Percentiles rank a stretch among this genome's conserved stretches.
These are phyloP conservation scores for Handroanthus guayacan DNA, from an alignment of 257 asterid species.

Conservation along the genomic window DNA sequence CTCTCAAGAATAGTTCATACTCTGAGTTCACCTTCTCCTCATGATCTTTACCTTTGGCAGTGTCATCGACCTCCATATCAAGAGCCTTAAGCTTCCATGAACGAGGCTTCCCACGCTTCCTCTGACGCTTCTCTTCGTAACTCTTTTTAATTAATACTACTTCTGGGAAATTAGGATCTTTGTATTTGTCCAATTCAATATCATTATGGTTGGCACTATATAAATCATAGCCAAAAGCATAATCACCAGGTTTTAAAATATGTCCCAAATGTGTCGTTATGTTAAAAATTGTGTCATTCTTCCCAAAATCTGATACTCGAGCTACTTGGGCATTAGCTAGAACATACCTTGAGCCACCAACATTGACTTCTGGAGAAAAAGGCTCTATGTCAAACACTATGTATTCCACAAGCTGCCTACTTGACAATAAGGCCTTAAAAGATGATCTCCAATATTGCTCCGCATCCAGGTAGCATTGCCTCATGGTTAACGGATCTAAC, in stretches of 20 bases:
- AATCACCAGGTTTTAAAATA: slow-evolving; percentile 57
- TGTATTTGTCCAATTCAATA: slow-evolving; percentile 57
- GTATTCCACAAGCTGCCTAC: slow-evolving; percentile 61
- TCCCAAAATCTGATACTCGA: slow-evolving; percentile 61
- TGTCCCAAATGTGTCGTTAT: slow-evolving; percentile 65
- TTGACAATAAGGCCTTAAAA: slow-evolving; percentile 56
- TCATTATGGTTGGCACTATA: slow-evolving; percentile 51
- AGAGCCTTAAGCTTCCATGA: slow-evolving; percentile 57
- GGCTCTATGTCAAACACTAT: slow-evolving; percentile 54
- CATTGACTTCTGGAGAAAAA: slow-evolving; percentile 44
- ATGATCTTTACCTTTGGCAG: slow-evolving; percentile 42
- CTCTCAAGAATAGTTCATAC: slow-evolving; percentile 62
- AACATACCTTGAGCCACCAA: slow-evolving; percentile 46
- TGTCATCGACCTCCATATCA: slow-evolving; percentile 53
- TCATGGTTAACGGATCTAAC: slow-evolving; percentile 54
- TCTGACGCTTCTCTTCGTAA: slow-evolving; percentile 56
- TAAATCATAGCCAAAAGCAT: slow-evolving; percentile 68
- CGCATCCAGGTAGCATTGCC: slow-evolving; percentile 51
- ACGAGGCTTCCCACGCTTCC: slow-evolving; percentile 46
- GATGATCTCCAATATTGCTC: slow-evolving; percentile 59
- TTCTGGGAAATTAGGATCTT: slow-evolving; percentile 48
- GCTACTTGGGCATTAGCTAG: slow-evolving; percentile 63
- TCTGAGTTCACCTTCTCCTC: slow-evolving; percentile 55
- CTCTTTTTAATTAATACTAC: slow-evolving; percentile 60
- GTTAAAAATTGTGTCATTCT: slow-evolving; percentile 48